Evolutionary conservation across 176 grass and related monocot species (phyloP).

Genomic region (Tillandsia leiboldiana): DNA sequence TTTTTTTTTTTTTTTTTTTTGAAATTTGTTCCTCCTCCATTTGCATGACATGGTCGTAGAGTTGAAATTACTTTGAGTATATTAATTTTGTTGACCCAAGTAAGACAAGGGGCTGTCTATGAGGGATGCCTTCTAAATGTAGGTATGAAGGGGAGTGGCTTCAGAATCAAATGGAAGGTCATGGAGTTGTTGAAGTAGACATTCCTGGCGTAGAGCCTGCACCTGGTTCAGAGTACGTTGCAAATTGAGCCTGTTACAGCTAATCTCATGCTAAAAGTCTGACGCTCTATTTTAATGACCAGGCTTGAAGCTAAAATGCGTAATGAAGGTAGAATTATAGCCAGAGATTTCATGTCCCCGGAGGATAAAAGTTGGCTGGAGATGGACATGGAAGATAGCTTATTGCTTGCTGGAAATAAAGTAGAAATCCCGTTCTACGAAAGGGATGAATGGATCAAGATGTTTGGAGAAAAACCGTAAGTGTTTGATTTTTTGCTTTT

Average conservation of each 20-base stretch:
- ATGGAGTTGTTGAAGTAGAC: slow-evolving; percentile 32
- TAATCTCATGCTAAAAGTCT: background rate
- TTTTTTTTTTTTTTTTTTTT: background rate
- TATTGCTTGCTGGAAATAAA: slow-evolving; percentile 6
- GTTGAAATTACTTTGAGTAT: background rate
- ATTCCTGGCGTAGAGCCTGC: slow-evolving; percentile 26
- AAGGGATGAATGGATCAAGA: slow-evolving; percentile 17
- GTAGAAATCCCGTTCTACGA: slow-evolving; percentile 30
- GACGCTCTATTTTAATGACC: slow-evolving; percentile 1
- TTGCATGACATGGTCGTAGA: too few species aligned
- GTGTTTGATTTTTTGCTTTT: background rate
- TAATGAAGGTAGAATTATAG: slow-evolving; percentile 24
- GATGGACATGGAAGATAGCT: slow-evolving; percentile 29
- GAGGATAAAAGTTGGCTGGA: slow-evolving; percentile 31
- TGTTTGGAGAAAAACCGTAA: slow-evolving; percentile 21
- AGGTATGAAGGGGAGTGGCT: slow-evolving; percentile 41
- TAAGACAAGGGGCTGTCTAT: background rate
- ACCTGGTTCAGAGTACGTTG: slow-evolving; percentile 29
- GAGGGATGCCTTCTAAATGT: background rate
- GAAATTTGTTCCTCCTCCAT: background rate
- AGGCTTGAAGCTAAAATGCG: slow-evolving; percentile 39
- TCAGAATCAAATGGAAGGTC: slow-evolving; percentile 40
- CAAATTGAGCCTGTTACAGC: background rate
- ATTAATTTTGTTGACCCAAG: background rate
- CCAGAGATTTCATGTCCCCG: slow-evolving; percentile 29